Conservation (phyloP, 2,329 filamentous ascomycete species). For the Aspergillus melleus region DNA sequence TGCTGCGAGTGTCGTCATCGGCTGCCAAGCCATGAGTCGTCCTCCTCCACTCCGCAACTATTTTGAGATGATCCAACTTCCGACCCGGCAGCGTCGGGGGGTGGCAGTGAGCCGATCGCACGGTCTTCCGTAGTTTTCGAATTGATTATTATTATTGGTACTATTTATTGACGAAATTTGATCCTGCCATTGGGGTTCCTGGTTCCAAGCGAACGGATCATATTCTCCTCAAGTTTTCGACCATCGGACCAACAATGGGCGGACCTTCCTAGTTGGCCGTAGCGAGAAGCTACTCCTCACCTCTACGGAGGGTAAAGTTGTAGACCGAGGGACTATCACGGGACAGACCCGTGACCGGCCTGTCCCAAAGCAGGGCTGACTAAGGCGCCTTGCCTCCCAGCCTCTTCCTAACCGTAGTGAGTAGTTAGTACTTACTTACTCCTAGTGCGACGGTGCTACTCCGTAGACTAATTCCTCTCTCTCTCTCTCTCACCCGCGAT, state of each 20-base stretch:
- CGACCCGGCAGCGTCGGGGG: neutral
- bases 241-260: too few relatives aligned
- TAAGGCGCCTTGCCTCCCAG: conserved; percentile 7
- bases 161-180: too few relatives aligned
- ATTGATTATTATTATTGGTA: neutral
- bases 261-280: too few relatives aligned
- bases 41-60: conserved; percentile 5
- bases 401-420: neutral
- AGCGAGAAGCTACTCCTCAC: too few relatives aligned
- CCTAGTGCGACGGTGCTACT: neutral
- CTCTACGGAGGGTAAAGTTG: too few relatives aligned
- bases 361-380: conserved; percentile 2
- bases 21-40: conserved; percentile 2
- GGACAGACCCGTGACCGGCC: too few relatives aligned
- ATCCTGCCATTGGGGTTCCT: too few relatives aligned
- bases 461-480: neutral
- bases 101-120: neutral
- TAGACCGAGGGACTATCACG: too few relatives aligned
- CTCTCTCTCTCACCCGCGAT: neutral
- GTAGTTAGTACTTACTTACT: neutral
- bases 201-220: too few relatives aligned
- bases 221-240: too few relatives aligned
- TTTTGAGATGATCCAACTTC: conserved; percentile 6
- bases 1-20: conserved; percentile 14
- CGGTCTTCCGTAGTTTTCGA: neutral